Base-by-base conservation (phyloP, 306 rosid genomes). In the Casuarina cunninghamiana region DNA sequence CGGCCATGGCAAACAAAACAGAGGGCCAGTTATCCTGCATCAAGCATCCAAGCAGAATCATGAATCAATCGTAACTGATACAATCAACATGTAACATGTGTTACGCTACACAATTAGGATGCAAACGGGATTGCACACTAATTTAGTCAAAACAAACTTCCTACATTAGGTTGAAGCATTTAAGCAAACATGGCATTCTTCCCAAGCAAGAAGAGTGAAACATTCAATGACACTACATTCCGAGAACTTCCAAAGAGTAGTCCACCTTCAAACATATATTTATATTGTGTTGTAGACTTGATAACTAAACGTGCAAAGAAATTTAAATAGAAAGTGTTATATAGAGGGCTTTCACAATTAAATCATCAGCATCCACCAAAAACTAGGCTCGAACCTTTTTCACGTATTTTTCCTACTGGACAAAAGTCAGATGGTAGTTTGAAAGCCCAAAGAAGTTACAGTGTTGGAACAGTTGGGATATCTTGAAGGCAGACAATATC, bases 11-110 rank as follows among this genome's bases (percentile, higher is more conserved):
- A 82, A 91, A 90, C 77, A 90, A 72, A 75, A 90, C 90, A 65
- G 97, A 91, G 19, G 94, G 90, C 96, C 92, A 90, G 82, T 91
- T 94, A 69, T 90, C 90, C 94, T 89, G 91, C 79, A 84, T 61
- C 75, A 66, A 71, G 77, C 44, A 51, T 60, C 74, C 58, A 10
- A n/a, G 39, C 38, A 73, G 60, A 74, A 69, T 77, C 70, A 75
- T 50, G 78, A 61, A 43, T 67, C 73, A 41, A 61, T 76, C 53
- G 55, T n/a, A 65, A 19, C 43, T 11, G 58, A 26, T 51, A 69
- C 65, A 62, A 73, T 9, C 11, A 9, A 15, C 65, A 58, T 5
- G 19, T 58, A 26, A 26, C 13, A 54, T 54, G 17, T 5, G 12
- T 58, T 6, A 58, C 26, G 39, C 39, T 7, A 2, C 38, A 26